Evolutionary conservation across 306 rosid genomes (phyloP).

Genomic region (Begonia peltatifolia): DNA sequence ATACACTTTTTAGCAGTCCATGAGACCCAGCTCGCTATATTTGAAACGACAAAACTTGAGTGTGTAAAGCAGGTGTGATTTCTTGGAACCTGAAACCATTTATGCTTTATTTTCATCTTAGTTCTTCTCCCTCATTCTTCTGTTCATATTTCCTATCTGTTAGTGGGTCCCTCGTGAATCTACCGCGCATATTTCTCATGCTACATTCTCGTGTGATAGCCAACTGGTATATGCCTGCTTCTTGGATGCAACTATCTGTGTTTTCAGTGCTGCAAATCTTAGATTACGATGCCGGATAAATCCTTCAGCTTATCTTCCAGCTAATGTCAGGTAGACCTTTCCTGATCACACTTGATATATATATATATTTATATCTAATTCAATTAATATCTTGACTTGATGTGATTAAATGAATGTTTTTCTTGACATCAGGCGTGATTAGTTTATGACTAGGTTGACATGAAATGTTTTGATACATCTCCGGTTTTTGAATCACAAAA

Average conservation of each 20-base stretch:
- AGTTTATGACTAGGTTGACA: too few relatives aligned
- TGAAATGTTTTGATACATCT: too few relatives aligned
- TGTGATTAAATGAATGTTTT: too few relatives aligned
- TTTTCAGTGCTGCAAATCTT: slow-evolving; percentile 65
- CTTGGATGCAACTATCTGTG: slow-evolving; percentile 66
- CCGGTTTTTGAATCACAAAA: too few relatives aligned
- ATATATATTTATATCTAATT: too few relatives aligned
- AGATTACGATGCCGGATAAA: slow-evolving; percentile 77
- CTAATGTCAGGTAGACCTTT: slow-evolving; percentile 53
- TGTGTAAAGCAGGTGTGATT: slow-evolving; percentile 54
- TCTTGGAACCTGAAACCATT: too few relatives aligned
- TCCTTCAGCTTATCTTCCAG: slow-evolving; percentile 70
- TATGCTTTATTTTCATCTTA: neutral
- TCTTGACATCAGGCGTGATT: too few relatives aligned
- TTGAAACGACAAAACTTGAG: slow-evolving; percentile 73
- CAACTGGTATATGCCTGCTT: slow-evolving; percentile 86
- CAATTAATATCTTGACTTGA: too few relatives aligned
- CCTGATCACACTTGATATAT: neutral
- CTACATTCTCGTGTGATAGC: slow-evolving; percentile 95
- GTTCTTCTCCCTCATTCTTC: slow-evolving; percentile 9
- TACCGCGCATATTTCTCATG: slow-evolving; percentile 84
- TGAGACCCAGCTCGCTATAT: slow-evolving; percentile 91
- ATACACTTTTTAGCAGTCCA: slow-evolving; percentile 74
- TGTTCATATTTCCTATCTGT: slow-evolving; percentile 4
- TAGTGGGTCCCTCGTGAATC: slow-evolving; percentile 75